Conservation (phyloP, 192 early-diverging fungal species). For the Coemansia sp. region DNA sequence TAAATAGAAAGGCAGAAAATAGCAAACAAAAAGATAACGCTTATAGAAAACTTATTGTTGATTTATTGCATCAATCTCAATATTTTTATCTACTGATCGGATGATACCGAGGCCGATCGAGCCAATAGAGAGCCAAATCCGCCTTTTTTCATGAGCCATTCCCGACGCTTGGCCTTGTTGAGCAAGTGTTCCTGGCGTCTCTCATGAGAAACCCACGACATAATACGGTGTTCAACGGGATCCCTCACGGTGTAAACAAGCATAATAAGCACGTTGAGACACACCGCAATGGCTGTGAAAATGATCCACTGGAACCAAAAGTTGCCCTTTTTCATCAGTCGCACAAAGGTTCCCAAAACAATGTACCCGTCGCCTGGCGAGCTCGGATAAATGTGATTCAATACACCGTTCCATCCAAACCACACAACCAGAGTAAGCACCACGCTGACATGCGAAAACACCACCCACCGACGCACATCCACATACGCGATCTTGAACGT, state of each 20-base stretch:
- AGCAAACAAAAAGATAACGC: too few relatives aligned
- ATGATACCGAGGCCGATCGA: background rate
- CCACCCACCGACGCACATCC: slow-evolving; percentile 65
- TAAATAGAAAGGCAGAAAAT: too few relatives aligned
- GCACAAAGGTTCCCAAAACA: slow-evolving; percentile 58
- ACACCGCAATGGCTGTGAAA: slow-evolving; percentile 56
- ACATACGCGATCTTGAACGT: slow-evolving; percentile 72
- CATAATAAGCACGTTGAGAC: slow-evolving; percentile 54
- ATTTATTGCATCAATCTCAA: background rate
- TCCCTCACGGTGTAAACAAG: slow-evolving; percentile 27
- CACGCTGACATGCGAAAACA: slow-evolving; percentile 62
- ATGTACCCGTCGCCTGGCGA: slow-evolving; percentile 55
- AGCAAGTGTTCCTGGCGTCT: slow-evolving; percentile 17
- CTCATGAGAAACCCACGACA: slow-evolving; percentile 39
- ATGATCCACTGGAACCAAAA: slow-evolving; percentile 65
- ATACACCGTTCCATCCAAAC: slow-evolving; percentile 67
- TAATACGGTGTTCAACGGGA: slow-evolving; percentile 37
- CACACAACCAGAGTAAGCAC: slow-evolving; percentile 58
- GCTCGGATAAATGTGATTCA: slow-evolving; percentile 59
- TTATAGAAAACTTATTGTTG: too few relatives aligned
- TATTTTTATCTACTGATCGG: background rate
- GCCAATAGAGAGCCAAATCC: background rate
- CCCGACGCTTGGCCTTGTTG: slow-evolving; percentile 3
- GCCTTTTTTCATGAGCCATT: slow-evolving; percentile 15
- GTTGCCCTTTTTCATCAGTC: slow-evolving; percentile 40